Conservation (phyloP, 768 basidiomycete genomes). For the Boletellus ananas region DNA sequence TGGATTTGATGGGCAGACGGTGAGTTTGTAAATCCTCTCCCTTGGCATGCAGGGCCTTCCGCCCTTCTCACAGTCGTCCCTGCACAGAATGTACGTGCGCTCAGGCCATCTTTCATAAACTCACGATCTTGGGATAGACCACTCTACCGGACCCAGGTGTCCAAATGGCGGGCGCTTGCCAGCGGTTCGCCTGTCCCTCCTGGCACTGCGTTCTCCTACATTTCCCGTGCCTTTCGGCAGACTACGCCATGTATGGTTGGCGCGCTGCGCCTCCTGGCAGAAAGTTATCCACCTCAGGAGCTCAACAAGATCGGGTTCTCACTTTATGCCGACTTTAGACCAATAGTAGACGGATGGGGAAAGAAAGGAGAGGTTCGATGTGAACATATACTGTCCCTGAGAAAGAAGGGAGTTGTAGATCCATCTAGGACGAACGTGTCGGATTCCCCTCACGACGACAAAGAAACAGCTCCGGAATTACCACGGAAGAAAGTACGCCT, state of each 20-base stretch:
- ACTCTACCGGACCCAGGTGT: constrained; percentile 63
- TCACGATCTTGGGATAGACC: constrained; percentile 46
- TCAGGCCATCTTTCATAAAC: background rate
- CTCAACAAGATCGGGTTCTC: constrained; percentile 67
- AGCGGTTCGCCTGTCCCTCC: constrained; percentile 69
- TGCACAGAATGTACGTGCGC: constrained; percentile 39
- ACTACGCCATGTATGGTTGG: constrained; percentile 77
- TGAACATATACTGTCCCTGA: constrained; percentile 59
- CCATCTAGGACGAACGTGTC: constrained; percentile 9
- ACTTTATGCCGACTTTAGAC: constrained; percentile 86
- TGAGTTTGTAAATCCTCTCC: constrained; percentile 22
- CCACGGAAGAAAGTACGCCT: constrained; percentile 40
- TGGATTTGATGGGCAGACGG: constrained; percentile 81
- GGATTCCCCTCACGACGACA: background rate
- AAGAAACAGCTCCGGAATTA: constrained; percentile 19
- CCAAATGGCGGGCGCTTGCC: constrained; percentile 82
- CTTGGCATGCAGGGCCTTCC: background rate
- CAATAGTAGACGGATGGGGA: constrained; percentile 80
- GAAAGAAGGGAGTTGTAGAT: constrained; percentile 33
- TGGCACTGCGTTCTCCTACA: constrained; percentile 75
- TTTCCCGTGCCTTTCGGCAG: constrained; percentile 75
- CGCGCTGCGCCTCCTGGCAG: constrained; percentile 64
- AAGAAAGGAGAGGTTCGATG: constrained; percentile 72
- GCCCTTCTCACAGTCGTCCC: background rate
- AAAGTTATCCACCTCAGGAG: constrained; percentile 53